Evolutionary conservation across 164 flowering plant species (phyloP).

Genomic region (Nelumbo lutea): DNA sequence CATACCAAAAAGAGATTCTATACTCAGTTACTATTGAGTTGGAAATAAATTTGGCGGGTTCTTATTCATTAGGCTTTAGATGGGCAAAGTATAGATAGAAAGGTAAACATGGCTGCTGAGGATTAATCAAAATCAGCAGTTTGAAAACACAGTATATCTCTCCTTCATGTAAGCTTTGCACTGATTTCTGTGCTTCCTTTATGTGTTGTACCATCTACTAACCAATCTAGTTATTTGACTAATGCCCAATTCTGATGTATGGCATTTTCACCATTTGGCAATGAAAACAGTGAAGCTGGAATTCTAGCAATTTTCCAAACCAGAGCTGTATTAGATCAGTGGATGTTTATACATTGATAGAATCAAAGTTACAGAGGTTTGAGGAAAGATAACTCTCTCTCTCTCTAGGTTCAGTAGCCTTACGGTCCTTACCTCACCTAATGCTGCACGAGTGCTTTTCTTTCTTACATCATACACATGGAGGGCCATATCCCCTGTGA

Average conservation of each 20-base stretch:
- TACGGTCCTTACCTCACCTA: no score
- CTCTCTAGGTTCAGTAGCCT: no score
- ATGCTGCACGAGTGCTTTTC: no score
- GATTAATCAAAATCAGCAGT: background rate
- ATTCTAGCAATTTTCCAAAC: no score
- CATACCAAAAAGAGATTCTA: background rate
- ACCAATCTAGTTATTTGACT: background rate
- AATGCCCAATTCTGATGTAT: background rate
- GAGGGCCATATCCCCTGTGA: no score
- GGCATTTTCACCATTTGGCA: no score
- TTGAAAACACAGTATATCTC: background rate
- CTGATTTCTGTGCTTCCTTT: background rate
- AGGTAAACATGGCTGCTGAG: background rate
- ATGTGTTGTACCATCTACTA: background rate
- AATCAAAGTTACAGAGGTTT: no score
- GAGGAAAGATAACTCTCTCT: no score
- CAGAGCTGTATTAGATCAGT: no score
- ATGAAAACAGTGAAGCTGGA: no score
- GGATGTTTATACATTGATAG: no score
- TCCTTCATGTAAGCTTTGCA: background rate
- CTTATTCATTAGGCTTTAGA: background rate
- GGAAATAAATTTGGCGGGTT: background rate
- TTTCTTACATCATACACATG: no score
- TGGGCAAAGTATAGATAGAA: background rate
- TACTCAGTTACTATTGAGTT: background rate